Base-by-base conservation (phyloP, 139 green algal species). In the Chlorella sp. region DNA sequence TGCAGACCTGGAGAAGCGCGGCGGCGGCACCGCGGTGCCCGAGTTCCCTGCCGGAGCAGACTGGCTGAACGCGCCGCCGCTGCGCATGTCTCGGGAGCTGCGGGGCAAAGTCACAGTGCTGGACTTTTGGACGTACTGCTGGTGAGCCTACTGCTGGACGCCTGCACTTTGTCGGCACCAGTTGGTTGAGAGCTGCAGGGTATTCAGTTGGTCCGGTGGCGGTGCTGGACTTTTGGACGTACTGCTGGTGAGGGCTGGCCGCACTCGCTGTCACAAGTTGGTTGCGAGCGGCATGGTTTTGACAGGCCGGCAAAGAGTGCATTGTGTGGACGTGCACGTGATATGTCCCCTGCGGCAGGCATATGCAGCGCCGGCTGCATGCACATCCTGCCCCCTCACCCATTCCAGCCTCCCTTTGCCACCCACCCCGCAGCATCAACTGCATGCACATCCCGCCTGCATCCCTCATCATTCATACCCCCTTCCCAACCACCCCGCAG, bases 111-210 rank as follows among this genome's bases (percentile, higher is more conserved):
- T 97, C 47, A 64, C 94, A 70, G 55, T 97, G 73, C 92, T 98
- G 39, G 94, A 97, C 87, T 97, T 97, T 87, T 97, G 94, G 94
- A 97, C 94, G 11, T 96, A 95, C 83, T 98, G 94, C 93, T 97
- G 78, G 78, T 74, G 21, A 30, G 76, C 4, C 3, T 32, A n/a
- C n/a, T n/a, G n/a, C n/a, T n/a, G n/a, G n/a, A n/a, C n/a, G n/a
- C n/a, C n/a, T n/a, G n/a, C n/a, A n/a, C n/a, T n/a, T n/a, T n/a
- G n/a, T n/a, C n/a, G n/a, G n/a, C n/a, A n/a, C n/a, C n/a, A n/a
- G n/a, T n/a, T n/a, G n/a, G n/a, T 4, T 67, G 90, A 32, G 90
- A 96, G 82, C 87, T 97, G 73, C 74, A 72, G 0, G 88, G 93
- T 55, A 94, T 91, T n/a, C n/a, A n/a, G n/a, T n/a, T n/a, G n/a